Evolutionary conservation across 2,329 filamentous ascomycete genomes (phyloP).

Genomic region (Rachicladosporium sp.): DNA sequence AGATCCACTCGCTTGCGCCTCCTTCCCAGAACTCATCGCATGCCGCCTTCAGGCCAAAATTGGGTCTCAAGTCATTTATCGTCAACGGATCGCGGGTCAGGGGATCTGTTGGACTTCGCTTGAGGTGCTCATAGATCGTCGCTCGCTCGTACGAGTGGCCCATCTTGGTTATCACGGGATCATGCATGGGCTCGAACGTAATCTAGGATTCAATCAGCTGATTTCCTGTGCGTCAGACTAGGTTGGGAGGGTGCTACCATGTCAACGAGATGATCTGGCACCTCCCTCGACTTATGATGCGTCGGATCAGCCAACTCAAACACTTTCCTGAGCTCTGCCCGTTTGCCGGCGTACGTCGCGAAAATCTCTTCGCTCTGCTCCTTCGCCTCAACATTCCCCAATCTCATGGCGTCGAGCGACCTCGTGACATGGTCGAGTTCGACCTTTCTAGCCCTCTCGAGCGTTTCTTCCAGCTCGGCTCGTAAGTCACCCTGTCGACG

Average conservation of each 20-base stretch:
- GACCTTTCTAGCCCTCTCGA: conserved; percentile 38
- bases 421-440: conserved; percentile 24
- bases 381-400: conserved; percentile 32
- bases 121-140: conserved; percentile 75
- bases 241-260: conserved; percentile 40
- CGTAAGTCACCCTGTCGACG: conserved; percentile 48
- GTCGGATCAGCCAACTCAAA: conserved; percentile 37
- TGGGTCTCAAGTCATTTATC: conserved; percentile 61
- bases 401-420: conserved; percentile 22
- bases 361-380: conserved; percentile 37
- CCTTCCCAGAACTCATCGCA: conserved; percentile 74
- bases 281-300: conserved; percentile 38
- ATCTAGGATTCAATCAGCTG: conserved; percentile 17
- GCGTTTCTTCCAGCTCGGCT: conserved; percentile 42
- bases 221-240: conserved; percentile 58
- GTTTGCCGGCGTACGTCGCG: conserved; percentile 27
- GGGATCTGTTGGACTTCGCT: conserved; percentile 63
- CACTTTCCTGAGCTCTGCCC: conserved; percentile 31
- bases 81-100: conserved; percentile 65
- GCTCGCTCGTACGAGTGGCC: conserved; percentile 84
- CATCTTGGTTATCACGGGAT: conserved; percentile 55
- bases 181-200: conserved; percentile 23
- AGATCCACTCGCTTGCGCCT: conserved; percentile 76
- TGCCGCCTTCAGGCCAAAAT: conserved; percentile 67
- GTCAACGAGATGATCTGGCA: conserved; percentile 67